Evolutionary conservation across 2,329 filamentous ascomycete species (phyloP).

Genomic region (Coleophoma crateriformis): DNA sequence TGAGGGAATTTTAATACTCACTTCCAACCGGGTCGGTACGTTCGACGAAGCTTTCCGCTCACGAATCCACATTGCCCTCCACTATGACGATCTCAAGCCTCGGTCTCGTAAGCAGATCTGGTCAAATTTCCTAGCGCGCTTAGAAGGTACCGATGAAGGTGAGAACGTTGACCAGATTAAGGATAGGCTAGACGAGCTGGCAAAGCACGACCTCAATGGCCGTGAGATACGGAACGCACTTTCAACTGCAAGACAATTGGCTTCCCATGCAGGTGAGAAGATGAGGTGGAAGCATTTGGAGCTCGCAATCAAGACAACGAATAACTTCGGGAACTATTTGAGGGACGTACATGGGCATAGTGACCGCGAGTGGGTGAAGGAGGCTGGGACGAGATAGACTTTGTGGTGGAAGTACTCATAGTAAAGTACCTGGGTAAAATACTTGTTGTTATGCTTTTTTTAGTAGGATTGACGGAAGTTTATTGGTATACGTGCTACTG

Average conservation of each 20-base stretch:
- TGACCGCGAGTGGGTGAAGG: not conserved
- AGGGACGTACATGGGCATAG: not conserved
- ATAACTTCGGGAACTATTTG: constrained; percentile 7
- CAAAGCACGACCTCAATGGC: constrained; percentile 5
- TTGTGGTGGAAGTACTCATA: not conserved
- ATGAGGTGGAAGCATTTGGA: constrained; percentile 5
- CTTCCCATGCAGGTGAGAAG: constrained; percentile 3
- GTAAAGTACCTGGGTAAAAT: not conserved
- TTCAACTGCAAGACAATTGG: constrained; percentile 10
- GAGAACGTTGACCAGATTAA: not conserved
- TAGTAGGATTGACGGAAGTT: too few relatives aligned
- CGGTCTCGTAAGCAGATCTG: constrained; percentile 10
- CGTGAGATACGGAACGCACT: constrained; percentile 11
- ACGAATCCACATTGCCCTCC: constrained; percentile 17
- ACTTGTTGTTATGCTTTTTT: too few relatives aligned
- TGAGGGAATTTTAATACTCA: constrained; percentile 28
- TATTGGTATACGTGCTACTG: too few relatives aligned
- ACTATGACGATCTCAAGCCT: constrained; percentile 5
- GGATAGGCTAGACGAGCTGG: constrained; percentile 1
- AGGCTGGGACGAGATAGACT: not conserved
- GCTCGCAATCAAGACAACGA: constrained; percentile 1
- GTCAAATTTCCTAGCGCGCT: constrained; percentile 20
- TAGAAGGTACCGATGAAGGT: constrained; percentile 2
- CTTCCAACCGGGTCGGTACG: constrained; percentile 19
- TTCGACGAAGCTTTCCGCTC: constrained; percentile 22